Conservation (phyloP, 495 filamentous ascomycete genomes). For the Penicillium tannophilum region DNA sequence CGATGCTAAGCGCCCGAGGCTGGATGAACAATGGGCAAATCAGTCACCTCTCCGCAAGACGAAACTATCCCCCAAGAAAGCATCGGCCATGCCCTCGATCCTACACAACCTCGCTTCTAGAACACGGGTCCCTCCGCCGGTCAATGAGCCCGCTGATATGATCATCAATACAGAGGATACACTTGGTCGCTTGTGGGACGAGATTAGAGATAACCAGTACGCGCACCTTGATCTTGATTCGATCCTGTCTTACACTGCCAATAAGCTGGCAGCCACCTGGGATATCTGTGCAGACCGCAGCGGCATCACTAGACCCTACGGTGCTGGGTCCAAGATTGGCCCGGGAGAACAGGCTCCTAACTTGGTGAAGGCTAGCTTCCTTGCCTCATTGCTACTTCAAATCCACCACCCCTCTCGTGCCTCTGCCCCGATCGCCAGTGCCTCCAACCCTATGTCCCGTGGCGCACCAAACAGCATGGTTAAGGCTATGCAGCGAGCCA, state of each 20-base stretch:
- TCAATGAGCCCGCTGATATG: constrained; percentile 47
- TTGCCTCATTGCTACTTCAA: constrained; percentile 69
- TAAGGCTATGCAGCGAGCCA: constrained; percentile 36
- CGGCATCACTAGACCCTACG: constrained; percentile 50
- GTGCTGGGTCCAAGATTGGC: constrained; percentile 56
- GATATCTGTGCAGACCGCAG: constrained; percentile 47
- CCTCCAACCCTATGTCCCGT: constrained; percentile 26
- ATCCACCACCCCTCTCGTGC: constrained; percentile 67
- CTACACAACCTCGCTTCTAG: constrained; percentile 44
- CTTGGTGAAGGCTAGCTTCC: constrained; percentile 71
- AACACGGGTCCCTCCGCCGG: constrained; percentile 28
- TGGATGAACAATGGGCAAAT: constrained; percentile 44
- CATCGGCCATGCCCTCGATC: constrained; percentile 52
- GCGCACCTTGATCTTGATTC: constrained; percentile 56
- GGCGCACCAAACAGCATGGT: constrained; percentile 33
- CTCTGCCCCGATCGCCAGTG: constrained; percentile 30
- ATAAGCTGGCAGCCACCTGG: constrained; percentile 62
- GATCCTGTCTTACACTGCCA: constrained; percentile 55
- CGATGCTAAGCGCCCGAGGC: constrained; percentile 48
- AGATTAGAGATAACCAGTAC: constrained; percentile 53
- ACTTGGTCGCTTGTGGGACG: constrained; percentile 54
- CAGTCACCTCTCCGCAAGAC: constrained; percentile 42
- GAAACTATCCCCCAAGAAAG: constrained; percentile 48
- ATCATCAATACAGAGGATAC: constrained; percentile 49
- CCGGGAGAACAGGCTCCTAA: constrained; percentile 59